Conservation (phyloP, 352 stramenopile species). For the Globisporangium spinosum region DNA sequence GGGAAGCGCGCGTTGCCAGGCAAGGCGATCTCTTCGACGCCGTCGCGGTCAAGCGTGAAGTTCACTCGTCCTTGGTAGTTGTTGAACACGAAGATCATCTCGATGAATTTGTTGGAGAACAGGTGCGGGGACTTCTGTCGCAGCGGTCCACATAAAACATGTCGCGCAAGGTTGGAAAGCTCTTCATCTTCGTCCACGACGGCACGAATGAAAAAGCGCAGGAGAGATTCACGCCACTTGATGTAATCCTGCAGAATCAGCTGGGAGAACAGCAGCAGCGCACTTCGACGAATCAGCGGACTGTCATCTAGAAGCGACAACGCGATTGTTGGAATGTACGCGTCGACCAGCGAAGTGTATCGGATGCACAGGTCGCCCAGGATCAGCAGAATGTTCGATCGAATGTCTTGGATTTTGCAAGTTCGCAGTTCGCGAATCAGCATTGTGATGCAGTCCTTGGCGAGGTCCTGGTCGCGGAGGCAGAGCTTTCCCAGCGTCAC, state of each 20-base stretch:
- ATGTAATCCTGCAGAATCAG: conserved; percentile 98
- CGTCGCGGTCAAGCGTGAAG: conserved; percentile 61
- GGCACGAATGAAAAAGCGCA: conserved; percentile 94
- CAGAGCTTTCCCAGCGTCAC: conserved; percentile 94
- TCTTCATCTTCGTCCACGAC: conserved; percentile 93
- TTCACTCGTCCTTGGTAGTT: conserved; percentile 60
- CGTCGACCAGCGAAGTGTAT: conserved; percentile 95
- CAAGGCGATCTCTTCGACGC: conserved; percentile 57
- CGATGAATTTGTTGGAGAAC: conserved; percentile 96
- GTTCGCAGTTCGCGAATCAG: conserved; percentile 92
- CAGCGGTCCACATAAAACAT: conserved; percentile 90
- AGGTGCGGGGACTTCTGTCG: conserved; percentile 91
- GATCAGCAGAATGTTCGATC: conserved; percentile 96
- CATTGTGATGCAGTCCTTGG: conserved; percentile 93
- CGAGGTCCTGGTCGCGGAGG: conserved; percentile 91
- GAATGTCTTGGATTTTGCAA: conserved; percentile 80
- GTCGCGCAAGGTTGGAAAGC: conserved; percentile 90
- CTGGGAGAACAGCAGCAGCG: conserved; percentile 94
- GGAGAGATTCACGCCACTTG: conserved; percentile 95
- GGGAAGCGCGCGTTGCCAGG: conserved; percentile 50
- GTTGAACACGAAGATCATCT: conserved; percentile 97
- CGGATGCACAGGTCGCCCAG: conserved; percentile 95
- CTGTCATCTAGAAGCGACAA: conserved; percentile 89
- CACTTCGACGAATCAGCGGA: conserved; percentile 90
- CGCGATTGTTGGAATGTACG: conserved; percentile 94